A percentile compares a stretch with the other conserved stretches of the same genome.
These are phyloP conservation scores for Sclerotinia subarctica DNA, from an alignment of 2,329 filamentous ascomycete genomes.

Conservation along the genomic window DNA sequence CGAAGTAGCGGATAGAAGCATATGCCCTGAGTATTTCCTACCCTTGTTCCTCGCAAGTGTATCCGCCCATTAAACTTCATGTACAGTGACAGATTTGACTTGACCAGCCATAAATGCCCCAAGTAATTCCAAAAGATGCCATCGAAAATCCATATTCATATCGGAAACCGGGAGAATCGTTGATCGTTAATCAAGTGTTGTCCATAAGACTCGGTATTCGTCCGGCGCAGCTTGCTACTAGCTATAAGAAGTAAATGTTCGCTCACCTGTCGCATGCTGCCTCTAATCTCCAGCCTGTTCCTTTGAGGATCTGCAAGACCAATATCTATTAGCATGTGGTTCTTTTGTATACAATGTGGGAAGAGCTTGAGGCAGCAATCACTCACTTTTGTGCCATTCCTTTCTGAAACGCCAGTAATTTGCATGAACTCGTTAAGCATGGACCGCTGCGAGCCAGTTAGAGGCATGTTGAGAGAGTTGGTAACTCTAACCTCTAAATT, in stretches of 20 bases:
- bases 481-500: neutral
- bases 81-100: neutral
- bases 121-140: neutral
- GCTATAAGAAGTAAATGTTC: neutral
- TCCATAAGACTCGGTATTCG: neutral
- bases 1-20: neutral
- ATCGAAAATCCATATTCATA: too few species aligned
- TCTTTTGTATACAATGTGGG: conserved; percentile 13
- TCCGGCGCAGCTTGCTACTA: neutral
- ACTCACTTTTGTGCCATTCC: conserved; percentile 36
- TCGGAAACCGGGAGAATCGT: neutral
- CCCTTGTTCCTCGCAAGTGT: neutral
- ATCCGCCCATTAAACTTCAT: neutral
- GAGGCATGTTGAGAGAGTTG: conserved; percentile 34
- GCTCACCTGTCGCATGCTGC: conserved; percentile 42
- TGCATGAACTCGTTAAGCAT: conserved; percentile 35
- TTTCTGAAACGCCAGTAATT: conserved; percentile 37
- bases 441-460: conserved; percentile 31
- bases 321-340: conserved; percentile 27
- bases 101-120: neutral
- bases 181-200: neutral
- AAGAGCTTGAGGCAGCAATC: conserved; percentile 13
- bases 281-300: conserved; percentile 41
- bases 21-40: neutral
- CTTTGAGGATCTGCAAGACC: conserved; percentile 39